phyloP scores from a whole-genome alignment of 2,329 filamentous ascomycete genomes.

The Leptoxyphium fumago region DNA sequence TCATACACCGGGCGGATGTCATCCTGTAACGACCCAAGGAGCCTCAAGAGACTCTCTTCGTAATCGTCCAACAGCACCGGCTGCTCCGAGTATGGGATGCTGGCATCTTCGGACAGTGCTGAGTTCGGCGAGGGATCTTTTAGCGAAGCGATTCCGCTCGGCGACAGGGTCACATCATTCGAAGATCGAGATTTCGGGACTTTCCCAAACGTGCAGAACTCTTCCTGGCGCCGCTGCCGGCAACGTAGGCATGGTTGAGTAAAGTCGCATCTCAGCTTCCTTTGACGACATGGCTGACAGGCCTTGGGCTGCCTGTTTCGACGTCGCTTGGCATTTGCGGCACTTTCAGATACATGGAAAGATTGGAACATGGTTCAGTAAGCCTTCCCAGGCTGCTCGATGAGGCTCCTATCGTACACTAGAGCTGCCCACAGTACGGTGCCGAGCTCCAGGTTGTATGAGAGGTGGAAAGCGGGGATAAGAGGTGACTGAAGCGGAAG shows the following conservation, averaged over 20 bases:
- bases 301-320: constrained; percentile 3
- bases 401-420: not conserved
- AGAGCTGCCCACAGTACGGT: not conserved
- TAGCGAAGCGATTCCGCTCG: too few species aligned
- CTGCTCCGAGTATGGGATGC: not conserved
- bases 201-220: constrained; percentile 3
- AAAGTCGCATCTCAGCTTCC: constrained; percentile 3
- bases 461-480: not conserved
- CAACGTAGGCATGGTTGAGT: constrained; percentile 2
- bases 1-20: constrained; percentile 1
- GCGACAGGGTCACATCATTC: too few species aligned
- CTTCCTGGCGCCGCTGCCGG: constrained; percentile 1
- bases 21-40: not conserved
- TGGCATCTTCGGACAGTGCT: too few species aligned
- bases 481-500: not conserved
- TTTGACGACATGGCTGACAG: constrained; percentile 2
- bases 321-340: constrained; percentile 1
- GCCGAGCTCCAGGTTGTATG: too few species aligned
- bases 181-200: not conserved
- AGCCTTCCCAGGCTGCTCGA: too few species aligned
- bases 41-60: not conserved
- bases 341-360: not conserved
- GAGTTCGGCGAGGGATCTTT: too few species aligned
- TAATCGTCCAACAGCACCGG: not conserved
- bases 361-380: not conserved